Conservation (phyloP, 2,329 filamentous ascomycete genomes). For the Byssothecium circinans region DNA sequence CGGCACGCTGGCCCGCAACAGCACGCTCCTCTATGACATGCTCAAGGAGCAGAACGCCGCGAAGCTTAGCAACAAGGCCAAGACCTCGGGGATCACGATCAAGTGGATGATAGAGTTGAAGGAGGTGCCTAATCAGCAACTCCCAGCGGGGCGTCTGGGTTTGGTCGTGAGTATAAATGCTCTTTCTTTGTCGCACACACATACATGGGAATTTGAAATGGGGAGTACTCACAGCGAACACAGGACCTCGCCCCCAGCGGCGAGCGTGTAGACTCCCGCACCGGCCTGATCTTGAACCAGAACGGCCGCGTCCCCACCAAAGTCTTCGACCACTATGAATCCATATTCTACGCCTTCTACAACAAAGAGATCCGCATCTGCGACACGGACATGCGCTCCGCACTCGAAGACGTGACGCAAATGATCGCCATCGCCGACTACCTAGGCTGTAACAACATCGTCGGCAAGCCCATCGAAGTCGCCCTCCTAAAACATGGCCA, state of each 20-base stretch:
- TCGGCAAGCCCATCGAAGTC: slow-evolving; percentile 52
- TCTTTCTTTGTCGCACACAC: neutral
- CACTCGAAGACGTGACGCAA: slow-evolving; percentile 46
- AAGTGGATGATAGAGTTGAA: slow-evolving; percentile 40
- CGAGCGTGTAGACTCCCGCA: slow-evolving; percentile 21
- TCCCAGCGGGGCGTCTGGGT: slow-evolving; percentile 26
- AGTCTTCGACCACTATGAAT: slow-evolving; percentile 44
- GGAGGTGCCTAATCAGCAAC: slow-evolving; percentile 18
- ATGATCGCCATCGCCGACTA: slow-evolving; percentile 52
- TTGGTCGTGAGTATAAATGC: slow-evolving; percentile 27
- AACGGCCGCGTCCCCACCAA: slow-evolving; percentile 38
- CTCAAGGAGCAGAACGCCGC: slow-evolving; percentile 35
- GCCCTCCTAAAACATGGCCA: slow-evolving; percentile 53
- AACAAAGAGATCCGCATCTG: slow-evolving; percentile 46
- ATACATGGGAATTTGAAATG: too few relatives aligned
- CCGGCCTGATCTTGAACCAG: slow-evolving; percentile 34
- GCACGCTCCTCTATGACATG: slow-evolving; percentile 31
- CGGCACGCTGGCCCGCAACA: slow-evolving; percentile 37
- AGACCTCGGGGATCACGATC: slow-evolving; percentile 24
- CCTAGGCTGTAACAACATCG: slow-evolving; percentile 46
- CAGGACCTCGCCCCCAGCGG: slow-evolving; percentile 42
- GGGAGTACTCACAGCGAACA: slow-evolving; percentile 4
- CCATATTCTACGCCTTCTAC: slow-evolving; percentile 53
- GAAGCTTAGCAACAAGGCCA: slow-evolving; percentile 27
- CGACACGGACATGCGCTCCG: slow-evolving; percentile 41